A percentile compares a stretch with the other conserved stretches of the same genome.
phyloP scores from a whole-genome alignment of 805 yeast genomes.

The Pichia nakasei region DNA sequence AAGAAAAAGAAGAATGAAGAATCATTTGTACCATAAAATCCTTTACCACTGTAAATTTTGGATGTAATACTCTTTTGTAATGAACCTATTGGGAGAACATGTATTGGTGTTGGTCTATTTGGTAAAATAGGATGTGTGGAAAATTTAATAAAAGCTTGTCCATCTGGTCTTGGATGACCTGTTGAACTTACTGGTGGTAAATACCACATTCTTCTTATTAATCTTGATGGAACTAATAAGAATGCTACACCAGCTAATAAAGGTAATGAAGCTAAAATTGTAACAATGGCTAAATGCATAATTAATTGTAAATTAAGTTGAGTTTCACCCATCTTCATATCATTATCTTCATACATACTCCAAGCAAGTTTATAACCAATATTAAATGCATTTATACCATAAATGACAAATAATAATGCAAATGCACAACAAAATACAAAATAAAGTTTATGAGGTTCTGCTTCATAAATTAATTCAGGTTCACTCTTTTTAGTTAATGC shows the following conservation, averaged over 20 bases:
- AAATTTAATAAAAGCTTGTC: conserved; percentile 39
- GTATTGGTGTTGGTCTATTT: conserved; percentile 66
- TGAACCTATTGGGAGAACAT: conserved; percentile 51
- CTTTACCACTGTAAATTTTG: conserved; percentile 79
- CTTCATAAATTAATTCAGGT: conserved; percentile 73
- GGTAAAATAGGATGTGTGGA: conserved; percentile 73
- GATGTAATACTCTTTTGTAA: conserved; percentile 50
- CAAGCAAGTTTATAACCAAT: conserved; percentile 24
- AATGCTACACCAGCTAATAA: conserved; percentile 32
- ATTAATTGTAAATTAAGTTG: conserved; percentile 18
- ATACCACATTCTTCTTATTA: conserved; percentile 69
- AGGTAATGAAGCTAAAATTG: conserved; percentile 34
- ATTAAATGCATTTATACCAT: conserved; percentile 41
- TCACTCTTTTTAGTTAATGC: conserved; percentile 40
- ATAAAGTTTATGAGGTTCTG: conserved; percentile 74
- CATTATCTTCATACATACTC: conserved; percentile 23
- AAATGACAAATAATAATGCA: conserved; percentile 61
- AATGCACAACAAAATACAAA: conserved; percentile 61
- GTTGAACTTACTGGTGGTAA: conserved; percentile 34
- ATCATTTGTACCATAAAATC: conserved; percentile 78
- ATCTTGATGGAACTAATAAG: conserved; percentile 54
- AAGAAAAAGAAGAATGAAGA: conserved; percentile 66
- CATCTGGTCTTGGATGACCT: conserved; percentile 35
- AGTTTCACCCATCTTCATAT: conserved; percentile 20
- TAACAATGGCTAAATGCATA: conserved; percentile 26